Percentiles rank a stretch among this genome's conserved stretches.
Conservation (phyloP, 768 basidiomycete genomes). For the Calocera cornea region DNA sequence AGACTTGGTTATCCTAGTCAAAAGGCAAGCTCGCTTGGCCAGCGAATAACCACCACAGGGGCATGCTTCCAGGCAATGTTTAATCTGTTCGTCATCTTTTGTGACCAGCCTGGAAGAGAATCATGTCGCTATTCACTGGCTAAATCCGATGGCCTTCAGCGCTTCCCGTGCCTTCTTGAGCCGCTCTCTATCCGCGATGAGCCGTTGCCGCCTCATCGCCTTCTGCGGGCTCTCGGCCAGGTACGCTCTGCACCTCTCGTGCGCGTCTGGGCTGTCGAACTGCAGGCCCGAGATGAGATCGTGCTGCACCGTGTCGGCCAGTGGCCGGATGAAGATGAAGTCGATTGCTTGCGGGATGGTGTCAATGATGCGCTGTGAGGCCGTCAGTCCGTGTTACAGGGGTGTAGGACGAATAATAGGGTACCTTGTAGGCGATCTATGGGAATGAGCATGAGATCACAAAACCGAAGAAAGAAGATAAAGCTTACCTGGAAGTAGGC, state of each 20-base stretch:
- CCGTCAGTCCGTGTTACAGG: not conserved
- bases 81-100: not conserved
- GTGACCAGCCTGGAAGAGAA: too few species aligned
- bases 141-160: not conserved
- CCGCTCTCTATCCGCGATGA: not conserved
- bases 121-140: not conserved
- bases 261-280: not conserved
- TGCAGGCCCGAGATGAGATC: conserved; percentile 26
- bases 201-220: not conserved
- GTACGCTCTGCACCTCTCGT: not conserved
- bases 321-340: conserved; percentile 30
- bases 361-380: conserved; percentile 40
- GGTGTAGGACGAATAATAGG: not conserved
- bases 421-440: conserved; percentile 35
- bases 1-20: not conserved
- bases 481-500: conserved; percentile 37
- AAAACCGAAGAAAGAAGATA: not conserved
- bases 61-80: not conserved
- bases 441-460: not conserved
- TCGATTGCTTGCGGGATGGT: conserved; percentile 39
- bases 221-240: not conserved
- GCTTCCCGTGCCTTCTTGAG: not conserved
- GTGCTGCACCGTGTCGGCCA: conserved; percentile 26
- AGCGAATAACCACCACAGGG: not conserved
- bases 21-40: not conserved